A percentile compares a stretch with the other conserved stretches of the same genome.
Conservation (phyloP, 805 yeast genomes). For the Clavispora santaluciae region DNA sequence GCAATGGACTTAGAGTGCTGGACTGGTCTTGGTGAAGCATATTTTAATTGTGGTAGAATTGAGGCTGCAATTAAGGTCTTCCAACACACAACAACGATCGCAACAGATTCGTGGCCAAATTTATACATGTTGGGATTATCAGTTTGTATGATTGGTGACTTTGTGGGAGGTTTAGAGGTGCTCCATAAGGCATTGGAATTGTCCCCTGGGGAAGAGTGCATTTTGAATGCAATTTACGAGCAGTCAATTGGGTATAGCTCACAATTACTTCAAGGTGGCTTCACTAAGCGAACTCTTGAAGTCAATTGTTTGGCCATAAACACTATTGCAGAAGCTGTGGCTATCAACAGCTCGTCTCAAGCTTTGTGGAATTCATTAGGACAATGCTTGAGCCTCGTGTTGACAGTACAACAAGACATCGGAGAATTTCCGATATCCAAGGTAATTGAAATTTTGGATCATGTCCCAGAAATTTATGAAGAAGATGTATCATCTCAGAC, state of each 20-base stretch:
- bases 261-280: constrained; percentile 53
- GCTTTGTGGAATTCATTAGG: constrained; percentile 65
- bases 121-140: constrained; percentile 64
- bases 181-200: constrained; percentile 38
- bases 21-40: constrained; percentile 97
- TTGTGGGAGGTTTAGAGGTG: constrained; percentile 50
- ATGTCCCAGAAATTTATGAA: constrained; percentile 3
- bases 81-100: constrained; percentile 52
- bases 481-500: constrained; percentile 17
- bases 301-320: constrained; percentile 44
- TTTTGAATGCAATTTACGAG: constrained; percentile 50
- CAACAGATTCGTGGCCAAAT: constrained; percentile 56
- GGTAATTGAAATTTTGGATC: constrained; percentile 13
- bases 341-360: constrained; percentile 35
- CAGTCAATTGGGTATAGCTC: constrained; percentile 52
- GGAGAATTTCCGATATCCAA: constrained; percentile 42
- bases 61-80: constrained; percentile 87
- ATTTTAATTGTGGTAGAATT: constrained; percentile 73
- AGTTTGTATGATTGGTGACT: constrained; percentile 60
- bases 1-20: constrained; percentile 73
- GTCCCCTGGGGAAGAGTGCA: constrained; percentile 45
- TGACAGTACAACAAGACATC: constrained; percentile 51
- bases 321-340: constrained; percentile 34
- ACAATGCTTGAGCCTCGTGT: constrained; percentile 50
- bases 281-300: constrained; percentile 58